Percentiles rank a stretch among this genome's conserved stretches.
Conservation (phyloP, 2,329 filamentous ascomycete species). For the Tothia fuscella region DNA sequence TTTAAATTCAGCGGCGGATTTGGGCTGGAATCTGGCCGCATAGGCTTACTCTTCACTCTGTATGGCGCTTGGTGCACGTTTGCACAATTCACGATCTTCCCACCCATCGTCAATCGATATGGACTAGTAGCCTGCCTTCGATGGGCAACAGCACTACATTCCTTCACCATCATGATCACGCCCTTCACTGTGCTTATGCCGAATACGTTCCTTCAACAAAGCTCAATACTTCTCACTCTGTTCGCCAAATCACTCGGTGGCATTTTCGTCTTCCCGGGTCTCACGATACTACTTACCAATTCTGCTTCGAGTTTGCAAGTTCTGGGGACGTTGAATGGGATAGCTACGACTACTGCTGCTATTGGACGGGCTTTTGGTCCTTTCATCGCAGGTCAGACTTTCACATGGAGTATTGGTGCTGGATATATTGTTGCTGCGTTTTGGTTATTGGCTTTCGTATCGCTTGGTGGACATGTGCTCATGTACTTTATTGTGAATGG, state of each 20-base stretch:
- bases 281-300: constrained; percentile 10
- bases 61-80: constrained; percentile 71
- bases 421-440: background rate
- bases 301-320: constrained; percentile 2
- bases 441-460: constrained; percentile 6
- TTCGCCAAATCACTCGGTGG: constrained; percentile 2
- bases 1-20: constrained; percentile 79
- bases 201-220: constrained; percentile 35
- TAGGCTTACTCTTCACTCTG: constrained; percentile 74
- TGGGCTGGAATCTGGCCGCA: constrained; percentile 57
- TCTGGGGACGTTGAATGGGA: constrained; percentile 11
- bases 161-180: constrained; percentile 63
- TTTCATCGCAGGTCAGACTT: constrained; percentile 1
- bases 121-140: constrained; percentile 66
- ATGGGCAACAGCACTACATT: constrained; percentile 54
- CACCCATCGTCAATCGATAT: constrained; percentile 56
- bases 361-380: constrained; percentile 9
- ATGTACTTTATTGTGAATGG: constrained; percentile 7
- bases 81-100: constrained; percentile 83
- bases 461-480: constrained; percentile 5
- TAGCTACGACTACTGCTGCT: constrained; percentile 7
- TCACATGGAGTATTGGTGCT: constrained; percentile 9
- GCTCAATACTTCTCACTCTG: constrained; percentile 52
- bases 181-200: constrained; percentile 64
- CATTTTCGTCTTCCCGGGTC: constrained; percentile 10